phyloP scores from a whole-genome alignment of 2,329 filamentous ascomycete species.

The Cladosporium velox region DNA sequence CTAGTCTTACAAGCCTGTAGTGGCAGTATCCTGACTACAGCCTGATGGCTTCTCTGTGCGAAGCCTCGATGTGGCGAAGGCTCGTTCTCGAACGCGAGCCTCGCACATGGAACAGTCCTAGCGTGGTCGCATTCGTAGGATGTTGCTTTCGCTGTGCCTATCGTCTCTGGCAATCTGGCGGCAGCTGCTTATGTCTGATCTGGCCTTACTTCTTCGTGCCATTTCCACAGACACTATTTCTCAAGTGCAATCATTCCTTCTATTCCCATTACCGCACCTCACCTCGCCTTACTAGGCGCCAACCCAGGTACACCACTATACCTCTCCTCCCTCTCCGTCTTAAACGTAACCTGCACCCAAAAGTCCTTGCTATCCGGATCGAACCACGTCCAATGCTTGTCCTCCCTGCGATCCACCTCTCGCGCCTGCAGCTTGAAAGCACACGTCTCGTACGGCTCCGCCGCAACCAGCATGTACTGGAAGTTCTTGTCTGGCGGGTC shows the following conservation, averaged over 20 bases:
- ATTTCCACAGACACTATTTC: neutral
- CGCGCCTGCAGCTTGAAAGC: slow-evolving; percentile 93
- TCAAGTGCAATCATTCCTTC: neutral
- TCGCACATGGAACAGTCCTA: neutral
- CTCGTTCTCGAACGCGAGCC: neutral
- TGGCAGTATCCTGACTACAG: neutral
- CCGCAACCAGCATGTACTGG: slow-evolving; percentile 92
- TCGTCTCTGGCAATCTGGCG: neutral
- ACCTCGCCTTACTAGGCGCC: slow-evolving; percentile 22
- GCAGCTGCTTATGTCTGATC: neutral
- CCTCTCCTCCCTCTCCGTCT: slow-evolving; percentile 94
- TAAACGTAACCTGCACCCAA: slow-evolving; percentile 96
- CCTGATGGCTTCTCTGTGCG: neutral
- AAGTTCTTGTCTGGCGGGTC: slow-evolving; percentile 87
- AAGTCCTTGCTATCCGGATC: slow-evolving; percentile 96
- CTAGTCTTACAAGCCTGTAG: neutral
- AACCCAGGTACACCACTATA: slow-evolving; percentile 69
- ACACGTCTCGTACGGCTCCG: slow-evolving; percentile 97
- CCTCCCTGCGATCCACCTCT: slow-evolving; percentile 87
- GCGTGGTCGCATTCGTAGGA: too few relatives aligned
- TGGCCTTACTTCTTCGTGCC: neutral
- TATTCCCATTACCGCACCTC: neutral
- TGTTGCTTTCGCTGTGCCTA: neutral
- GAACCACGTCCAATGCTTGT: slow-evolving; percentile 90
- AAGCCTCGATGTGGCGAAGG: neutral